These are phyloP conservation scores for Artemisia tridentata DNA, from an alignment of 129 eudicot genomes.

Conservation along the genomic window DNA sequence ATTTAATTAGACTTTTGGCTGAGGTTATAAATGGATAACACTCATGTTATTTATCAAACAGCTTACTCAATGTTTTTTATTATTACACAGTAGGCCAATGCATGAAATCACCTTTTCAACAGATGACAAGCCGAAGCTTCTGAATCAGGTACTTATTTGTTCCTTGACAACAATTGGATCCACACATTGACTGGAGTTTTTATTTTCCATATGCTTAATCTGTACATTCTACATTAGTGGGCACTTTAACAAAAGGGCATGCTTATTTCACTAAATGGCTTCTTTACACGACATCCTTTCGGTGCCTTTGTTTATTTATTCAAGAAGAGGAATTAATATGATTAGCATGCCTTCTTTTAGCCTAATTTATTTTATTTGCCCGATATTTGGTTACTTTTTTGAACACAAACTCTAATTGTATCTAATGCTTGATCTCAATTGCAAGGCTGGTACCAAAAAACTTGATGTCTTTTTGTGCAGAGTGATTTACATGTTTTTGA, in stretches of 20 bases:
- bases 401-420: not conserved
- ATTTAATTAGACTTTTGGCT: not conserved
- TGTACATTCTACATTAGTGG: not conserved
- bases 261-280: no score
- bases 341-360: no score
- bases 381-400: not conserved
- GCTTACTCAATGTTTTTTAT: constrained; percentile 28
- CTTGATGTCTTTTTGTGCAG: no score
- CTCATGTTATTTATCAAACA: constrained; percentile 1
- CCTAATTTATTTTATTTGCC: not conserved
- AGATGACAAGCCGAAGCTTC: constrained; percentile 95
- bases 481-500: not conserved
- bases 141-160: constrained; percentile 74
- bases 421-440: not conserved
- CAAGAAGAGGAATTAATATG: no score
- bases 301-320: no score
- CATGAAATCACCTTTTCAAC: constrained; percentile 96
- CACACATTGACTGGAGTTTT: not conserved
- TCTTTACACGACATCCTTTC: no score
- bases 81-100: constrained; percentile 79
- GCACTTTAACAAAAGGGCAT: not conserved
- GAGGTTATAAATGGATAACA: constrained; percentile 5
- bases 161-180: not conserved
- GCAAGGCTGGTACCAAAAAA: no score
- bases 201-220: not conserved